Percentiles rank a stretch among this genome's conserved stretches.
phyloP scores from a whole-genome alignment of 345 rosid genomes.

The Noccaea bulbosa region DNA sequence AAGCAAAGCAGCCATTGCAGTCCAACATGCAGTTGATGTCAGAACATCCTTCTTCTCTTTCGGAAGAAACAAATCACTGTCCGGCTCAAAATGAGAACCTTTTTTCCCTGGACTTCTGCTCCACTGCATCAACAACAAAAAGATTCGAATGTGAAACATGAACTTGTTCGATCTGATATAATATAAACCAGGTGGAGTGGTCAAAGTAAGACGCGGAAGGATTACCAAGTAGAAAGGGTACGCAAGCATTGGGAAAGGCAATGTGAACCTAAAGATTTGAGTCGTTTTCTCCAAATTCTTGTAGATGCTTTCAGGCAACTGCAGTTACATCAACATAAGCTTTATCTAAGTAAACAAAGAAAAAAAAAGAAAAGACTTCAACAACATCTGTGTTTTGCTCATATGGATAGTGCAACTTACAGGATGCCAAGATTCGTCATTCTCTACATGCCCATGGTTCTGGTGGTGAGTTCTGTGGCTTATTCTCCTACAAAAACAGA shows the following conservation, averaged over 20 bases:
- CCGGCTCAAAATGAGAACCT: slow-evolving; percentile 83
- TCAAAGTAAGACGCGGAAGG: slow-evolving; percentile 16
- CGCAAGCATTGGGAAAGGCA: slow-evolving; percentile 90
- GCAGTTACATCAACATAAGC: slow-evolving; percentile 22
- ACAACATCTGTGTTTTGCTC: too few relatives aligned
- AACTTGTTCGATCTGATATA: not conserved
- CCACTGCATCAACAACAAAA: slow-evolving; percentile 68
- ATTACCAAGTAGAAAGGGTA: slow-evolving; percentile 89
- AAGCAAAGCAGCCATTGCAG: slow-evolving; percentile 66
- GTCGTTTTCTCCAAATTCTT: slow-evolving; percentile 51
- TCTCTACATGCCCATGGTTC: slow-evolving; percentile 89
- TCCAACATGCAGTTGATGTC: slow-evolving; percentile 79
- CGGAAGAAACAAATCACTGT: slow-evolving; percentile 72
- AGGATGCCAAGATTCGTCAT: slow-evolving; percentile 90
- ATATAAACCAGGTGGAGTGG: slow-evolving; percentile 3
- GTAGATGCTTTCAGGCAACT: slow-evolving; percentile 77
- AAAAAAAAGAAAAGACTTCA: too few relatives aligned
- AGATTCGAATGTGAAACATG: slow-evolving; percentile 36
- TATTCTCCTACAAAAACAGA: slow-evolving; percentile 66
- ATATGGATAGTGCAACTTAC: slow-evolving; percentile 53
- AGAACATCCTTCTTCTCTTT: slow-evolving; percentile 69
- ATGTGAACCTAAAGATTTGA: slow-evolving; percentile 61
- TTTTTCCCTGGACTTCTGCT: slow-evolving; percentile 78
- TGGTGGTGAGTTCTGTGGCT: slow-evolving; percentile 96
- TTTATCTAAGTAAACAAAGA: not conserved